These are phyloP conservation scores for Talaromyces ruber DNA, from an alignment of 495 filamentous ascomycete species.

Conservation along the genomic window DNA sequence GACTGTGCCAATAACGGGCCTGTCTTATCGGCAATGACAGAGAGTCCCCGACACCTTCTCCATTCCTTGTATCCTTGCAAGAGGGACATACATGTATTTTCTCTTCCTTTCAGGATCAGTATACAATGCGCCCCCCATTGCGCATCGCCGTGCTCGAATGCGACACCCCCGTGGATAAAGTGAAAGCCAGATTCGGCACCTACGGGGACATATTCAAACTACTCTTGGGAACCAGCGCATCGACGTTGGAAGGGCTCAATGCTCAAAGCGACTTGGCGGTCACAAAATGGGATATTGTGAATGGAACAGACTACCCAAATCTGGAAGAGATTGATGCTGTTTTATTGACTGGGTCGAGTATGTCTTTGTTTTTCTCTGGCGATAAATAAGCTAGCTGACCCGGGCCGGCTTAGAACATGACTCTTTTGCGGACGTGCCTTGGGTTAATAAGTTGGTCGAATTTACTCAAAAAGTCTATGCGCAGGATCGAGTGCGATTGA, in stretches of 20 bases:
- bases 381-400: not conserved
- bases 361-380: not conserved
- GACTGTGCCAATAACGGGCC: not conserved
- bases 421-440: slow-evolving; percentile 60
- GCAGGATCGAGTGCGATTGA: slow-evolving; percentile 52
- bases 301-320: slow-evolving; percentile 49
- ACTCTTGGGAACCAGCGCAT: slow-evolving; percentile 48
- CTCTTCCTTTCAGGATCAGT: no score
- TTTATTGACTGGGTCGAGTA: slow-evolving; percentile 67
- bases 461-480: slow-evolving; percentile 52
- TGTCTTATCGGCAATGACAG: not conserved
- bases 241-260: slow-evolving; percentile 25
- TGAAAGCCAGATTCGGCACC: slow-evolving; percentile 54
- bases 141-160: slow-evolving; percentile 81
- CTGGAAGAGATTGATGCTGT: slow-evolving; percentile 72
- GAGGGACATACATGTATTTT: no score
- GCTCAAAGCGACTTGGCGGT: slow-evolving; percentile 46
- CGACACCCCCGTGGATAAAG: slow-evolving; percentile 55
- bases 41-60: no score
- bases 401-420: slow-evolving; percentile 34
- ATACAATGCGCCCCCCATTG: slow-evolving; percentile 43
- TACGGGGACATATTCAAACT: slow-evolving; percentile 66
- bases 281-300: slow-evolving; percentile 60
- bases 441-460: slow-evolving; percentile 69
- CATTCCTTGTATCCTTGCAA: no score